Percentiles rank a stretch among this genome's conserved stretches.
These are phyloP conservation scores for Yamadazyma atmosphaerica DNA, from an alignment of 1,139 yeast genomes.

Conservation along the genomic window DNA sequence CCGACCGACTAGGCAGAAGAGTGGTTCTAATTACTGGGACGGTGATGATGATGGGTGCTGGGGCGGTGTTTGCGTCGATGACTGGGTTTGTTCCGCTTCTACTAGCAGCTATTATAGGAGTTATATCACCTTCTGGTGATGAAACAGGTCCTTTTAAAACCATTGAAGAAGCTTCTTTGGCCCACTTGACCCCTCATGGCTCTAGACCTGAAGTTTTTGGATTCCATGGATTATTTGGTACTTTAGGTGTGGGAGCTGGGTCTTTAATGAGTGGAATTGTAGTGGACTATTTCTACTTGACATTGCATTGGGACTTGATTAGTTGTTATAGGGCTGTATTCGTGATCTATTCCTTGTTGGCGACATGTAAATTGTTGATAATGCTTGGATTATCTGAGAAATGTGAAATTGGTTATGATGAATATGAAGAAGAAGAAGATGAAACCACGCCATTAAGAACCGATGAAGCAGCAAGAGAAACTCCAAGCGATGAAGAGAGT, in stretches of 20 bases:
- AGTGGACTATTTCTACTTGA: slow-evolving; percentile 44
- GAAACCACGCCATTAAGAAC: slow-evolving; percentile 6
- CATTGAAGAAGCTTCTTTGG: slow-evolving; percentile 82
- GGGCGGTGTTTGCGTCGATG: slow-evolving; percentile 55
- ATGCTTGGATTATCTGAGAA: slow-evolving; percentile 54
- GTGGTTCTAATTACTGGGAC: slow-evolving; percentile 66
- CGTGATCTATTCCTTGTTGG: slow-evolving; percentile 55
- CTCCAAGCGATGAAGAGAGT: slow-evolving; percentile 6
- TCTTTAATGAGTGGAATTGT: slow-evolving; percentile 63
- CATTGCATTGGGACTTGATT: slow-evolving; percentile 29
- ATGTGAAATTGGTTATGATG: slow-evolving; percentile 45
- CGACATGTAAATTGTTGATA: slow-evolving; percentile 52
- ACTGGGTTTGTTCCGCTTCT: slow-evolving; percentile 56
- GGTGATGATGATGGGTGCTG: slow-evolving; percentile 68
- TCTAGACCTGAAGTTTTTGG: slow-evolving; percentile 78
- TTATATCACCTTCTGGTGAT: slow-evolving; percentile 87
- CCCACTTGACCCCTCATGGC: slow-evolving; percentile 69
- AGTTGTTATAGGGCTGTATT: slow-evolving; percentile 62
- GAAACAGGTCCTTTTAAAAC: slow-evolving; percentile 94
- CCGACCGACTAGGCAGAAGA: slow-evolving; percentile 75
- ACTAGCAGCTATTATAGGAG: slow-evolving; percentile 56
- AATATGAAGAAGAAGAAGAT: slow-evolving; percentile 8
- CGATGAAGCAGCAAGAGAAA: neutral
- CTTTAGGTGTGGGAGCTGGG: slow-evolving; percentile 78
- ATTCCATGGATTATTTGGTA: slow-evolving; percentile 63